Evolutionary conservation across 2,329 filamentous ascomycete genomes (phyloP), one percentile per base, ranked within the genome.

Genomic region (Lachnellula willkommii): DNA sequence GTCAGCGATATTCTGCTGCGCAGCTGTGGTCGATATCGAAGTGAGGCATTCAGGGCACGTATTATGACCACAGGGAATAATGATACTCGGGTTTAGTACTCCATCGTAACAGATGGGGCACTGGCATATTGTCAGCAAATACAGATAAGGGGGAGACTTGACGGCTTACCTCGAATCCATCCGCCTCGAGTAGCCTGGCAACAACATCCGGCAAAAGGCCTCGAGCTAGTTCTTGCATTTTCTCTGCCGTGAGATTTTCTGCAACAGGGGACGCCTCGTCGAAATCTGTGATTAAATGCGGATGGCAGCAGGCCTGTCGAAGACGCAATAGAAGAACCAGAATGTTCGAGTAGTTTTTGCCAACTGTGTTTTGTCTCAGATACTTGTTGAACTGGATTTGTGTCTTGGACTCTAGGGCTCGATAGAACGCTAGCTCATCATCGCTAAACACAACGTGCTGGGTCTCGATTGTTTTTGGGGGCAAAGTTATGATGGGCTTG

Each of bases 101-200:
- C 78, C 84, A 65, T 96, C 91, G 56, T 88, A 85, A 69, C 91
- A 96, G 20, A 94, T 84, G 0, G 89, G 89, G 66, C 91, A 95
- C 68, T 92, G 8, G n/a, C 9, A 28, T 40, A 48, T 37, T 43
- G 51, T 61, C 52, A 62, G 57, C 28, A 20, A 20, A 48, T 43
- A 28, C 39, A 24, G 15, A n/a, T 32, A 43, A 5, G 9, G 35
- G 11, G 11, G 6, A 2, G 24, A n/a, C 36, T 20, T 47, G 40
- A 49, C 6, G 37, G 47, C 55, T 53, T 60, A 63, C 64, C 35
- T 66, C 87, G 50, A 93, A 89, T 35, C 53, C 60, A 12, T 68
- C 63, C 14, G 60, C 62, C 12, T 53, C 63, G 26, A 68, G 87
- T 67, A 94, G 79, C 6, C 89, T 82, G n/a, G 75, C 67, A 17